These are phyloP conservation scores for Senna siamea DNA, from an alignment of 306 rosid genomes.

Conservation along the genomic window DNA sequence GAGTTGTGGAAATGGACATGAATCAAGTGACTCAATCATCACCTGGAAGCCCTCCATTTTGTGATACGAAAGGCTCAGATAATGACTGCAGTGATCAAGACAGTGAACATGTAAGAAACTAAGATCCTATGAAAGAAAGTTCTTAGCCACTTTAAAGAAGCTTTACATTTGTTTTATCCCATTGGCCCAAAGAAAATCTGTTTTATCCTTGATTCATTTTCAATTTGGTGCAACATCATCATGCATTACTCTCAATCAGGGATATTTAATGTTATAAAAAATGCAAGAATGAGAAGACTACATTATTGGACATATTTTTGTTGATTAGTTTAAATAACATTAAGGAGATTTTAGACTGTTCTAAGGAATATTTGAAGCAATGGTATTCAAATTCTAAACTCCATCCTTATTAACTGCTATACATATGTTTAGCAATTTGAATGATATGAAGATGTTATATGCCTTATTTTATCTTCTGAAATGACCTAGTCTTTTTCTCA, in stretches of 20 bases:
- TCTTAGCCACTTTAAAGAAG: neutral
- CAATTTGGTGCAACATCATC: constrained; percentile 18
- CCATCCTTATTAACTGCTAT: neutral
- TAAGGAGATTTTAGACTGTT: neutral
- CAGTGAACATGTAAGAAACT: constrained; percentile 55
- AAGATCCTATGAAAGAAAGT: neutral
- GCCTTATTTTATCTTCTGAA: neutral
- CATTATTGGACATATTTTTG: neutral
- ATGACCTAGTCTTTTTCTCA: constrained; percentile 6
- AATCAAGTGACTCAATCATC: constrained; percentile 54
- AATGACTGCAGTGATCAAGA: constrained; percentile 57
- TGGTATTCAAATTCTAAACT: constrained; percentile 2
- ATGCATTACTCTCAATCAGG: neutral
- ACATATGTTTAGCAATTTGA: neutral
- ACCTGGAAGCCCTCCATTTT: constrained; percentile 69
- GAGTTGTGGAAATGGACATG: constrained; percentile 49
- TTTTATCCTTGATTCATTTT: neutral
- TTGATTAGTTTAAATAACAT: neutral
- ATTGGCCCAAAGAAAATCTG: neutral
- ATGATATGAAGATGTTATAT: neutral
- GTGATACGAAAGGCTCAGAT: constrained; percentile 74
- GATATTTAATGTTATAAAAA: neutral
- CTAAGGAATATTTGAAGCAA: neutral
- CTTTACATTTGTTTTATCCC: neutral
- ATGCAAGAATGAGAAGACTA: neutral